A percentile compares a stretch with the other conserved stretches of the same genome.
Conservation (phyloP, 768 basidiomycete species). For the Pleurotus salmoneostramineus region DNA sequence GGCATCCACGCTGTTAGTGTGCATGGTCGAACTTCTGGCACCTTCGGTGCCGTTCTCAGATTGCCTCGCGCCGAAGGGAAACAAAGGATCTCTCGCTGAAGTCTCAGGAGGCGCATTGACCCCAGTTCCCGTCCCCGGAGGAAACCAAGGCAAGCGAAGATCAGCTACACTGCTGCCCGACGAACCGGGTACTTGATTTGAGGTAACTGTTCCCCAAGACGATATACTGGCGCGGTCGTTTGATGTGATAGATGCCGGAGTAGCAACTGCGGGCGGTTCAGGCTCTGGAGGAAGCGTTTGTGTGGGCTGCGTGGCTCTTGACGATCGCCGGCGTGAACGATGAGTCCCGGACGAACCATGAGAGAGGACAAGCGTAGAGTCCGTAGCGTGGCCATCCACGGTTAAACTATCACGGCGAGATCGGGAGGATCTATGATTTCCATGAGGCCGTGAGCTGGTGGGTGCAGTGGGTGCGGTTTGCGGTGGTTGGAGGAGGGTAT, state of each 20-base stretch:
- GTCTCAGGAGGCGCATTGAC: not conserved
- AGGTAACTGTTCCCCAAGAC: not conserved
- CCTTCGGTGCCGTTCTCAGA: not conserved
- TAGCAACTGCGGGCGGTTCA: not conserved
- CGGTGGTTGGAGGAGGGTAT: constrained; percentile 1
- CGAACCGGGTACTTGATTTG: not conserved
- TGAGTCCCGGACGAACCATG: constrained; percentile 1
- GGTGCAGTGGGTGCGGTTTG: not conserved
- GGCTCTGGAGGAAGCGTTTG: not conserved
- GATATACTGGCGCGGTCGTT: constrained; percentile 1
- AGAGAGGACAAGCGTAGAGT: not conserved
- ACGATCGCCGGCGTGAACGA: constrained; percentile 3
- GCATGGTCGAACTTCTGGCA: not conserved
- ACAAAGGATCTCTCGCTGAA: not conserved
- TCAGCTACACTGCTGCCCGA: constrained; percentile 4
- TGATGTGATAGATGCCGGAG: not conserved
- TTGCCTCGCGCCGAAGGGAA: not conserved
- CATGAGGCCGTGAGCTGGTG: not conserved
- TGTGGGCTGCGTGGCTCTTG: not conserved
- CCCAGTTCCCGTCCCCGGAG: constrained; percentile 1
- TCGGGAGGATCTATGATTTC: constrained; percentile 1
- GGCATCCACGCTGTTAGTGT: not conserved
- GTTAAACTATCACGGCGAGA: not conserved
- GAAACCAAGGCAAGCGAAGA: constrained; percentile 1
- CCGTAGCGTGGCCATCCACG: not conserved